Percentiles rank a stretch among this genome's conserved stretches.
These are phyloP conservation scores for Nakaseomyces nivariensis DNA, from an alignment of 1,139 yeast species.

Conservation along the genomic window DNA sequence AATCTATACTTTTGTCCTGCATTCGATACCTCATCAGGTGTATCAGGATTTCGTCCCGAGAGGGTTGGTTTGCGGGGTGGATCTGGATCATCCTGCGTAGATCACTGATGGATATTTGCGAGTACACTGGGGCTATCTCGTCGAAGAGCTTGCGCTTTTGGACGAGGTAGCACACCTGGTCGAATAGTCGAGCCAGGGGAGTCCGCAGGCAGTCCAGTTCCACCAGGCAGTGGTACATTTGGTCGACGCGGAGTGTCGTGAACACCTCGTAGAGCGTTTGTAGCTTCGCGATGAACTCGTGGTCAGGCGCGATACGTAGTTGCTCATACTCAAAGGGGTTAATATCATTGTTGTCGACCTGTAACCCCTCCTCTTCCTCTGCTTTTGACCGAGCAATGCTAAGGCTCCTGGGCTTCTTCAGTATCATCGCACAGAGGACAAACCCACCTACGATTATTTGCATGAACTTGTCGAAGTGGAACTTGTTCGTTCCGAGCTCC, in stretches of 20 bases:
- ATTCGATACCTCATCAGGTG: constrained; percentile 23
- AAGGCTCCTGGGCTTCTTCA: not conserved
- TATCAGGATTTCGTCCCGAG: constrained; percentile 21
- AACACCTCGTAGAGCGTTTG: constrained; percentile 12
- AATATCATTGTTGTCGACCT: constrained; percentile 7
- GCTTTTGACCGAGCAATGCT: no score
- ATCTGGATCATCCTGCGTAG: constrained; percentile 14
- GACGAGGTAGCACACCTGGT: constrained; percentile 11
- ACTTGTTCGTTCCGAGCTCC: not conserved
- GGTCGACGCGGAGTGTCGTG: constrained; percentile 5
- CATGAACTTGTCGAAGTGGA: not conserved
- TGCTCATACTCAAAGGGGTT: constrained; percentile 27
- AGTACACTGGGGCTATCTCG: constrained; percentile 21
- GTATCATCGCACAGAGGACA: not conserved
- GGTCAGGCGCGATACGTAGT: constrained; percentile 13
- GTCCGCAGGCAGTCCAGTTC: constrained; percentile 11
- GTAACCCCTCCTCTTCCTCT: not conserved
- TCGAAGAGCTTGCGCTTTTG: constrained; percentile 22
- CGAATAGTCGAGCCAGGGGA: constrained; percentile 9
- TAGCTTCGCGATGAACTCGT: constrained; percentile 11
- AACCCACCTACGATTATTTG: not conserved
- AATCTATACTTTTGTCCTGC: constrained; percentile 10
- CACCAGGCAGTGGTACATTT: not conserved
- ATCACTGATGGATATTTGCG: constrained; percentile 23
- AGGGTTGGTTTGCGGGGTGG: constrained; percentile 6